These are phyloP conservation scores for Lachnellula hyalina DNA, from an alignment of 2,329 filamentous ascomycete species.

Conservation along the genomic window DNA sequence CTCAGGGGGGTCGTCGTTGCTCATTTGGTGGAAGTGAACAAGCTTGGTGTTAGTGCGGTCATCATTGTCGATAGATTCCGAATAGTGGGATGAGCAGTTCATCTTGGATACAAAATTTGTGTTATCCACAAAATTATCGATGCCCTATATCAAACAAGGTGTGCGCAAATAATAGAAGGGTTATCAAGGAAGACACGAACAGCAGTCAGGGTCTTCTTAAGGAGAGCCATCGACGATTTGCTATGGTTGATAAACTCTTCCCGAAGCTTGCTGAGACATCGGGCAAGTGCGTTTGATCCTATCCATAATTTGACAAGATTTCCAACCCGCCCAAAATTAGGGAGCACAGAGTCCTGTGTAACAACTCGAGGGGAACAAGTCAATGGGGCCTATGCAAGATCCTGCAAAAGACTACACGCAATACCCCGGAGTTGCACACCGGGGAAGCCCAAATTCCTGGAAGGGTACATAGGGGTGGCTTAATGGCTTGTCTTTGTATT, in stretches of 20 bases:
- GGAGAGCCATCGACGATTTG: not conserved
- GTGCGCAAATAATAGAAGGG: not conserved
- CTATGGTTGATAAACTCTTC: not conserved
- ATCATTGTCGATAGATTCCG: not conserved
- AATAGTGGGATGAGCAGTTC: not conserved
- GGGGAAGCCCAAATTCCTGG: slow-evolving; percentile 13
- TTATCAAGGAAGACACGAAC: not conserved
- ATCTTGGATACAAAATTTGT: not conserved
- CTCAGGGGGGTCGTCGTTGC: not conserved
- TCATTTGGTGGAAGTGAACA: slow-evolving; percentile 2
- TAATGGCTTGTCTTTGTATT: not conserved
- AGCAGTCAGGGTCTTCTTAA: not conserved
- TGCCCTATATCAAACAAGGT: not conserved
- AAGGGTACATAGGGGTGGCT: slow-evolving; percentile 1
- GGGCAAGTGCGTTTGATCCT: not conserved
- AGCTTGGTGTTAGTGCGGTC: slow-evolving; percentile 1
- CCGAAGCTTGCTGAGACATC: not conserved
- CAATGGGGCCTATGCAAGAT: slow-evolving; percentile 4
- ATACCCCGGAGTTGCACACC: slow-evolving; percentile 11
- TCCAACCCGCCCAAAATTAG: not conserved
- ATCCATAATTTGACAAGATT: not conserved
- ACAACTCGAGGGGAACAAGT: not conserved
- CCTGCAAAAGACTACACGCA: slow-evolving; percentile 13
- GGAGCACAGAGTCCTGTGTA: not conserved
- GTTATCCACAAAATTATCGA: not conserved